Percentiles rank a stretch among this genome's conserved stretches.
These are phyloP conservation scores for Lumnitzera racemosa DNA, from an alignment of 345 rosid species.

Conservation along the genomic window DNA sequence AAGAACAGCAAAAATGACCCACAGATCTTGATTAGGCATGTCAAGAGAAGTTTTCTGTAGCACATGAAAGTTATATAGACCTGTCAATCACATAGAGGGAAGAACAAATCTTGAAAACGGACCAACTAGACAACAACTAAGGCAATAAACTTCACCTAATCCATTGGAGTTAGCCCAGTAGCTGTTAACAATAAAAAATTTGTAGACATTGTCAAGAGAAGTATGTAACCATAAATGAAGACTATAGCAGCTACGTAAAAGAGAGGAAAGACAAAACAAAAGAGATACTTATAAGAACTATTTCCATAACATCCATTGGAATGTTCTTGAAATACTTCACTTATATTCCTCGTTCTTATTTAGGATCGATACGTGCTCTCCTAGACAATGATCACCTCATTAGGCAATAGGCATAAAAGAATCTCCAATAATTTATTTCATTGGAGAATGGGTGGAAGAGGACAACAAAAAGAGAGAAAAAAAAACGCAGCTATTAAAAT, in stretches of 20 bases:
- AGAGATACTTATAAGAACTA: conserved; percentile 72
- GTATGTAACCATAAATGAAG: conserved; percentile 3
- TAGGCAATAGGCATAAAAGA: conserved; percentile 6
- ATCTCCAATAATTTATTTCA: neutral
- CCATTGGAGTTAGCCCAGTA: conserved; percentile 96
- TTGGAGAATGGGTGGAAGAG: too few relatives aligned
- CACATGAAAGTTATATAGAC: neutral
- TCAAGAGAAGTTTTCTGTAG: conserved; percentile 63
- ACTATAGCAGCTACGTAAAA: neutral
- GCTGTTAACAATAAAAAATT: conserved; percentile 43
- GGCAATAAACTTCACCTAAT: conserved; percentile 89
- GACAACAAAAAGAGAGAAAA: too few relatives aligned
- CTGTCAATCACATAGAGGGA: too few relatives aligned
- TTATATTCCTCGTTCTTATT: conserved; percentile 60
- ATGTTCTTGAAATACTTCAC: conserved; percentile 96
- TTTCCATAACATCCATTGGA: conserved; percentile 99
- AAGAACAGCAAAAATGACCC: conserved; percentile 80
- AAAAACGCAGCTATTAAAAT: too few relatives aligned
- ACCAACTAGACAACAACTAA: conserved; percentile 96
- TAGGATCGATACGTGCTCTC: conserved; percentile 44
- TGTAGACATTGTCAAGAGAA: conserved; percentile 11
- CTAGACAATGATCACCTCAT: conserved; percentile 32
- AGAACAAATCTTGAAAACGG: conserved; percentile 16
- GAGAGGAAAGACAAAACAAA: neutral
- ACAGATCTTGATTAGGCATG: conserved; percentile 72